phyloP scores from a whole-genome alignment of 2,329 filamentous ascomycete genomes.

The Botrytis galanthina region DNA sequence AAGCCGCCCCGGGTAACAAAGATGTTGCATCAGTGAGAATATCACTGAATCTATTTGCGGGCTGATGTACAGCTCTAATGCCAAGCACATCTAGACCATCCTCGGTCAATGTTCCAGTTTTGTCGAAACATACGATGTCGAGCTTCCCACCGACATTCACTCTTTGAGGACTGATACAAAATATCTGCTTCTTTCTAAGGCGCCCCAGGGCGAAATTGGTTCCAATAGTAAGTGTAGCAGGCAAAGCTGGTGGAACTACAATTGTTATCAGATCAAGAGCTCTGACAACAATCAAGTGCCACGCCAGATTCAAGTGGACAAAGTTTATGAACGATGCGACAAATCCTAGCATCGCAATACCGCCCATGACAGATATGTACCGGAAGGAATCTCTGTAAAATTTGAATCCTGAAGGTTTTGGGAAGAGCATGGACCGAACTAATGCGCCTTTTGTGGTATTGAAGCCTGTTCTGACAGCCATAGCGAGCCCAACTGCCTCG shows the following conservation, averaged over 20 bases:
- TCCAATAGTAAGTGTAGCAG: slow-evolving; percentile 92
- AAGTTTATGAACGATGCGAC: slow-evolving; percentile 92
- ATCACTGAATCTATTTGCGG: slow-evolving; percentile 66
- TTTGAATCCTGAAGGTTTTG: slow-evolving; percentile 96
- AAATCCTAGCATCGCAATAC: slow-evolving; percentile 83
- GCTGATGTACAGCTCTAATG: slow-evolving; percentile 70
- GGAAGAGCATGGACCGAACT: slow-evolving; percentile 96
- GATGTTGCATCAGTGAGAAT: slow-evolving; percentile 64
- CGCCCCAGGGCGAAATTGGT: slow-evolving; percentile 90
- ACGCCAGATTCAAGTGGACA: slow-evolving; percentile 74
- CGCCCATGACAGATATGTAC: slow-evolving; percentile 95
- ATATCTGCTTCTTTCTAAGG: slow-evolving; percentile 85
- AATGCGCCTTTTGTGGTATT: slow-evolving; percentile 96
- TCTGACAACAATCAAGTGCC: slow-evolving; percentile 87
- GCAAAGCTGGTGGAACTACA: slow-evolving; percentile 90
- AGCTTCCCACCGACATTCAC: slow-evolving; percentile 96
- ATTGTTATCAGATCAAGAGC: slow-evolving; percentile 96
- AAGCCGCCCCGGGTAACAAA: slow-evolving; percentile 52
- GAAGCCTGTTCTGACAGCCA: slow-evolving; percentile 92
- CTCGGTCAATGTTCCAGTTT: slow-evolving; percentile 96
- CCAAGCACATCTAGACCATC: slow-evolving; percentile 94
- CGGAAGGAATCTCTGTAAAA: slow-evolving; percentile 97
- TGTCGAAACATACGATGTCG: slow-evolving; percentile 96
- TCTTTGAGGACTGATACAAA: slow-evolving; percentile 95
- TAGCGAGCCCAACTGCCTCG: slow-evolving; percentile 85